Evolutionary conservation across 306 rosid species (phyloP), one percentile per base, ranked within the genome.

Genomic region (Urtica urens): DNA sequence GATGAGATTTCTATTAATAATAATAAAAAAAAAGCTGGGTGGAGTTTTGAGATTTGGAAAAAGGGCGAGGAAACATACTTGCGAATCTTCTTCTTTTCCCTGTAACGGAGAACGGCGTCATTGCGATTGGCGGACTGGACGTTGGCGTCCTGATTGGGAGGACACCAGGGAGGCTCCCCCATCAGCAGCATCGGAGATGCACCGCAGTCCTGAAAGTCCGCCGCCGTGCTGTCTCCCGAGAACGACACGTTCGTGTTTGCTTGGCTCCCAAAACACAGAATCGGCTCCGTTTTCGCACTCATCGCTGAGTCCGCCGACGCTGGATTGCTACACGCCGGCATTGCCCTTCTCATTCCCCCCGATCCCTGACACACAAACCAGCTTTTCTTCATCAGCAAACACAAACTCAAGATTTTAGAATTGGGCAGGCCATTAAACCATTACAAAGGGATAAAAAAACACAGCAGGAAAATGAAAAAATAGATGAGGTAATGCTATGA

Each of bases 111-210:
- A 61, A 92, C 96, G 54, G 99, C 99, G 42, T 78, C 69, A 57
- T 49, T 79, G 49, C 99, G 96, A 56, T 76, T 92, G 53, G 75
- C 82, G 47, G 86, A 81, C 43, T 82, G 94, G 50, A 71, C 24
- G 60, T 43, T 64, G n/a, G n/a, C n/a, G 61, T 79, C 99, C 14
- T 82, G 71, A 56, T 76, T 57, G 49, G 87, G 80, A 69, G 92
- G 54, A 73, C 77, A 76, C 96, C 94, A 86, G 12, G 94, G 99
- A 58, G 93, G 94, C 57, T 92, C 99, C 43, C 87, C 99, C 80
- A 68, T 67, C 61, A 73, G 93, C 66, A 71, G 66, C 83, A 75
- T 78, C 40, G 94, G 59, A 47, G 99, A 82, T 59, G 81, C 93
- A 51, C 79, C 86, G 57, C 96, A 92, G 58, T 82, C 99, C 65